Base-by-base conservation (phyloP, 805 yeast genomes). In the Candida alai region DNA sequence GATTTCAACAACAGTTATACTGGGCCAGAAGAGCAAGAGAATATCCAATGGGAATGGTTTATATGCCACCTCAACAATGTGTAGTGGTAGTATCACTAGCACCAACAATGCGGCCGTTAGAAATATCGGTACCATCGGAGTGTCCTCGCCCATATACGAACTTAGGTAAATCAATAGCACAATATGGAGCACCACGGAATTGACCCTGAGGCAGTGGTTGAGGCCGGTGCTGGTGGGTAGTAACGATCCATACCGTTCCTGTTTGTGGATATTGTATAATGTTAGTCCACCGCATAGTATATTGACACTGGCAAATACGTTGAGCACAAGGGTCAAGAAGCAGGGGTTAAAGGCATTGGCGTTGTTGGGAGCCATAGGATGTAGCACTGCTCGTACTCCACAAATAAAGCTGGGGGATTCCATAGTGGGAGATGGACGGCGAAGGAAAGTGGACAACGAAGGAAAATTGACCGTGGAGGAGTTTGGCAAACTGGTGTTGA, bases 321-420 rank as follows among this genome's bases (percentile, higher is more conserved):
- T 33, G 13, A 43, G 28, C 10, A 44, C 4, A 24, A 37, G 40
- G 3, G 51, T 35, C 11, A 60, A 15, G 32, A 60, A 60, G 37
- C 64, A 59, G 6, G 66, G 67, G 28, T 59, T 59, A 43, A 60
- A 59, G 0, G 67, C 60, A 36, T 60, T 60, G 12, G 47, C 59
- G 14, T 47, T 35, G 11, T 42, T 35, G 4, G 56, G 50, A 3
- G 48, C 52, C 32, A 59, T 47, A 7, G 56, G 56, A 11, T 40
- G 46, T 14, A 39, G 35, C 17, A 41, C n/a, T 4, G 41, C 33
- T 4, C 22, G 6, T 20, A 31, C 8, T 3, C 45, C 48, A 32
- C 51, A 44, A n/a, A n/a, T n/a, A n/a, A n/a, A n/a, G n/a, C n/a
- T n/a, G n/a, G n/a, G n/a, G n/a, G n/a, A n/a, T n/a, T n/a, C n/a